Conservation (phyloP, 768 basidiomycete species). For the Podaxis sp. region DNA sequence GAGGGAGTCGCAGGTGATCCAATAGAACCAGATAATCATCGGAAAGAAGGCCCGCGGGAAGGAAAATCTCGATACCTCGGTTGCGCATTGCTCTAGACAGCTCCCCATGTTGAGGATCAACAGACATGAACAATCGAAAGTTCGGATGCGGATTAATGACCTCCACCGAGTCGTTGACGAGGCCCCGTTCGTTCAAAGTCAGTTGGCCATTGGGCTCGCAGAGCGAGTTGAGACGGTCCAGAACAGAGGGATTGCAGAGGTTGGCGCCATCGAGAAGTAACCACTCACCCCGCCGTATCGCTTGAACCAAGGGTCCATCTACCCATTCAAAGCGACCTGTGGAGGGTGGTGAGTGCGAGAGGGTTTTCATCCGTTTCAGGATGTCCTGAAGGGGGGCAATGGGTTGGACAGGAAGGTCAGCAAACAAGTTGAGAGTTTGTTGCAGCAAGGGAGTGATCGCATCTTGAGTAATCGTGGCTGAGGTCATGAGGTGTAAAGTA, state of each 20-base stretch:
- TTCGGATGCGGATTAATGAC: conserved; percentile 78
- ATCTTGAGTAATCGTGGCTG: conserved; percentile 1
- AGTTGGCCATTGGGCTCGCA: conserved; percentile 85
- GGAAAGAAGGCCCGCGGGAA: conserved; percentile 35
- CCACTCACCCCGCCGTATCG: conserved; percentile 89
- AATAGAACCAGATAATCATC: conserved; percentile 50
- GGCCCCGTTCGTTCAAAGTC: conserved; percentile 87
- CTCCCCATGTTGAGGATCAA: conserved; percentile 90
- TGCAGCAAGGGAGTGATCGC: conserved; percentile 9
- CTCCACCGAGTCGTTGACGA: conserved; percentile 74
- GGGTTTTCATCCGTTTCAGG: not conserved
- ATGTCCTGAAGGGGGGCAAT: not conserved
- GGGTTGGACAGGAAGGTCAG: conserved; percentile 8
- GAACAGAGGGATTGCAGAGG: conserved; percentile 90
- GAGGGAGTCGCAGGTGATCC: conserved; percentile 52
- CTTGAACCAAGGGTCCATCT: conserved; percentile 86
- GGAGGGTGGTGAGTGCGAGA: conserved; percentile 2
- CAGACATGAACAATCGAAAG: conserved; percentile 92
- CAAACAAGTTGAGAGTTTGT: conserved; percentile 14
- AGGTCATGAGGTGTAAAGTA: conserved; percentile 18
- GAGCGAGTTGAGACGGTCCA: conserved; percentile 94
- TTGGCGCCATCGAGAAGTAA: conserved; percentile 91
- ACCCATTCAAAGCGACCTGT: conserved; percentile 86
- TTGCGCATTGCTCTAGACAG: conserved; percentile 98
- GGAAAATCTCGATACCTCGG: conserved; percentile 83